Percentiles rank a stretch among this genome's conserved stretches.
Conservation (phyloP, 345 rosid genomes). For the Euphorbia peplus region DNA sequence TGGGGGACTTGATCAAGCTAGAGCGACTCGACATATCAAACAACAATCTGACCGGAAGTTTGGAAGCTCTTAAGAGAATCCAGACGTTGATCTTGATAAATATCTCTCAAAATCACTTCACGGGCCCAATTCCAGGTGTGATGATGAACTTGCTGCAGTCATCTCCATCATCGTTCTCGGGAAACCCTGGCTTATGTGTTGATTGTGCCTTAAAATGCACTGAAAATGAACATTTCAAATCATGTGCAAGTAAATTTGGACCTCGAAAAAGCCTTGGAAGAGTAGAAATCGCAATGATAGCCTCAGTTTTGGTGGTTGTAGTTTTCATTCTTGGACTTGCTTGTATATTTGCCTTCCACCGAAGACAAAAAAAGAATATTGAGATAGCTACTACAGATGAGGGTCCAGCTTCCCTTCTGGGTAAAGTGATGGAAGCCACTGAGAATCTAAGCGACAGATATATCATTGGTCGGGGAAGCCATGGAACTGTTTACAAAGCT, state of each 20-base stretch:
- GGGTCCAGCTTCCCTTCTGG: constrained; percentile 48
- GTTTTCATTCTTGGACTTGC: constrained; percentile 34
- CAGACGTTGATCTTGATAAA: constrained; percentile 41
- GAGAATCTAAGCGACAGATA: constrained; percentile 60
- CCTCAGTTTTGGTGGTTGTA: constrained; percentile 32
- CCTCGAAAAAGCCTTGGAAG: constrained; percentile 30
- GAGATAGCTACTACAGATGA: constrained; percentile 38
- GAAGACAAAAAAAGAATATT: constrained; percentile 34
- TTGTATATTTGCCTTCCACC: constrained; percentile 23
- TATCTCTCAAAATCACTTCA: constrained; percentile 60
- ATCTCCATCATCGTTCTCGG: constrained; percentile 48
- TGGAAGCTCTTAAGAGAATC: constrained; percentile 40
- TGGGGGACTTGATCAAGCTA: constrained; percentile 42
- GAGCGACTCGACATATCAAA: constrained; percentile 52
- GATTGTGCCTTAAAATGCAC: constrained; percentile 34
- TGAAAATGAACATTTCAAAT: constrained; percentile 27
- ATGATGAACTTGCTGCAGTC: constrained; percentile 33
- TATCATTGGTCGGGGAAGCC: constrained; percentile 73
- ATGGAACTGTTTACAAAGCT: constrained; percentile 73
- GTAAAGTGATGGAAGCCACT: constrained; percentile 58
- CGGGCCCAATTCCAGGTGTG: constrained; percentile 57
- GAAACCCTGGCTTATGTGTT: constrained; percentile 60
- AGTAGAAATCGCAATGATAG: constrained; percentile 37
- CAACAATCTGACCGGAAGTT: constrained; percentile 62
- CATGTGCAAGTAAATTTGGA: constrained; percentile 34